Base-by-base conservation (phyloP, 108 stramenopile species). In the Aurantiochytrium sp. region DNA sequence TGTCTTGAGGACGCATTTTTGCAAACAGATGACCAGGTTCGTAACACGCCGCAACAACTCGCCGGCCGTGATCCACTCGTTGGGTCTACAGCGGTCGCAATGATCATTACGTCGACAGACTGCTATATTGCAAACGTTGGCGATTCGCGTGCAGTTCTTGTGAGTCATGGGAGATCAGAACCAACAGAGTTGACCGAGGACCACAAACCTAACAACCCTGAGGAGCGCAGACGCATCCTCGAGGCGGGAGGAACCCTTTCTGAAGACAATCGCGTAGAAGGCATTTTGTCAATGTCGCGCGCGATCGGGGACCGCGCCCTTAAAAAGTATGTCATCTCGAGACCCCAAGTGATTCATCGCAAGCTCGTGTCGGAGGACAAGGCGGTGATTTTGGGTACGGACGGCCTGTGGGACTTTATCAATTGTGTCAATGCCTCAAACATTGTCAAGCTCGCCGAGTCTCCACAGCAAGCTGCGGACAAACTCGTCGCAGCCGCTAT, bases 231-330 rank as follows among this genome's bases (percentile, higher is more conserved):
- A 23, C 45, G 76, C 25, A 83, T 83, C n/a, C 23, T 25, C 23
- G 76, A 21, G 76, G 76, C 76, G 8, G 76, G 76, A 6, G 76
- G 76, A 6, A 47, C 2, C 1, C 49, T 83, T 16, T 53, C 76
- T 12, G 49, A 83, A 12, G 76, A 83, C n/a, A 83, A 83, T 53
- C 45, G 76, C 45, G 76, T 83, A 3, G 76, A 83, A 53, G 76
- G 76, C n/a, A 83, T 83, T 3, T 45, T 83, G 18, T 83, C 49
- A 12, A 83, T 83, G 76, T 83, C 76, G 76, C 76, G 76, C 51
- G 76, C 76, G 12, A 83, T 83, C 51, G 76, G 76, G 28, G 76
- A 83, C 76, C 45, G 51, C 28, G 51, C 51, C 43, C 76, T 83
- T 1, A 83, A 83, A 53, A 47, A 83, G 51, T 83, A 28, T 35